A percentile compares a stretch with the other conserved stretches of the same genome.
phyloP scores from a whole-genome alignment of 2,329 filamentous ascomycete genomes.

The Ophiognomonia clavigignenti-juglandacearum region DNA sequence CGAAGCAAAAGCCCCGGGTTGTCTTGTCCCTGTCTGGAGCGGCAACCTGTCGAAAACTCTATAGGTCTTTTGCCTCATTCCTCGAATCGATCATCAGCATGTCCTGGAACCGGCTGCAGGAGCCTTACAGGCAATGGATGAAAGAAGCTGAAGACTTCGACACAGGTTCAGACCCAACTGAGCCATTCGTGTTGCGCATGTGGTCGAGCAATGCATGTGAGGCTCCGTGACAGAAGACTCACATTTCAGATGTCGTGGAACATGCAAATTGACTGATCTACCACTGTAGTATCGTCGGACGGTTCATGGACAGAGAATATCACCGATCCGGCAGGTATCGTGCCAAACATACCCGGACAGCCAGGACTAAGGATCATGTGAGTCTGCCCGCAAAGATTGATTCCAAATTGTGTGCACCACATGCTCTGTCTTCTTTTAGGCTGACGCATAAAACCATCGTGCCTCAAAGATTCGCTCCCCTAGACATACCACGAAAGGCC shows the following conservation, averaged over 20 bases:
- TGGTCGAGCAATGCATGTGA: not conserved
- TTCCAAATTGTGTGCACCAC: not conserved
- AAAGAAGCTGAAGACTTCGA: not conserved
- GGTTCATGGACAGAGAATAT: not conserved
- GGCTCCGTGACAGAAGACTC: not conserved
- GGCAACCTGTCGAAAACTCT: too few species aligned
- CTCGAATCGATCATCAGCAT: not conserved
- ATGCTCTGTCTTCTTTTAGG: not conserved
- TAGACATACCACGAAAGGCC: constrained; percentile 21
- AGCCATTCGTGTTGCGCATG: not conserved
- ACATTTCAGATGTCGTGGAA: not conserved
- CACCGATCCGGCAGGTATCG: not conserved
- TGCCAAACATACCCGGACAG: not conserved
- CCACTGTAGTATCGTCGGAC: not conserved
- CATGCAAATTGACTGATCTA: not conserved
- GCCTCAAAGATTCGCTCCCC: constrained; percentile 24
- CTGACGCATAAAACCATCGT: not conserved
- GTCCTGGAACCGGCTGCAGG: not conserved
- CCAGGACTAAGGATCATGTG: not conserved
- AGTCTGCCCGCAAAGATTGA: not conserved
- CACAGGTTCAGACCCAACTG: not conserved
- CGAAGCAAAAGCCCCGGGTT: too few species aligned
- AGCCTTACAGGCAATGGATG: not conserved
- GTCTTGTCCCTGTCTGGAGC: too few species aligned
- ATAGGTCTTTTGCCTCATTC: not conserved